Conservation (phyloP, 2,329 filamentous ascomycete species). For the Incumbomyces delicatus region DNA sequence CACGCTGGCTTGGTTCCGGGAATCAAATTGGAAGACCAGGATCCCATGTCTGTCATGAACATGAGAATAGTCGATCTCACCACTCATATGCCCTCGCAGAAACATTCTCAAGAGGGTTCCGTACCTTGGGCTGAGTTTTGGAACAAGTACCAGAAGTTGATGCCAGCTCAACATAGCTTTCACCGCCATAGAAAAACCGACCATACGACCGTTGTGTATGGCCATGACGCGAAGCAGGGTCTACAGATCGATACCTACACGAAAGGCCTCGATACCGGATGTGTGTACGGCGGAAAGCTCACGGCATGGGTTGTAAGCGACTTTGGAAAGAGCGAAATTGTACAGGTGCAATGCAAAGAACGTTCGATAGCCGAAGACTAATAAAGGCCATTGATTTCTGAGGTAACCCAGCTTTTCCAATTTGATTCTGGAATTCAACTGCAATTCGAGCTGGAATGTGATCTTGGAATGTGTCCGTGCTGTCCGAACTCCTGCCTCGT, state of each 20-base stretch:
- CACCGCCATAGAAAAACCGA: slow-evolving; percentile 5
- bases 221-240: slow-evolving; percentile 70
- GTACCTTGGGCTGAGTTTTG: slow-evolving; percentile 58
- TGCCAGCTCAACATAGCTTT: slow-evolving; percentile 14
- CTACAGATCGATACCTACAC: slow-evolving; percentile 60
- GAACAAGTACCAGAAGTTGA: slow-evolving; percentile 37
- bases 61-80: slow-evolving; percentile 69
- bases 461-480: too few relatives aligned
- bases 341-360: slow-evolving; percentile 35
- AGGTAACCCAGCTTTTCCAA: background rate
- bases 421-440: too few relatives aligned
- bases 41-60: slow-evolving; percentile 80
- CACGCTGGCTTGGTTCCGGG: slow-evolving; percentile 80
- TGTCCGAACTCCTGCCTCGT: too few relatives aligned
- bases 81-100: slow-evolving; percentile 43
- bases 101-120: slow-evolving; percentile 41
- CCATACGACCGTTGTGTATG: slow-evolving; percentile 67
- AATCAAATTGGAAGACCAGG: slow-evolving; percentile 57
- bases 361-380: slow-evolving; percentile 10
- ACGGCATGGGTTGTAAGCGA: slow-evolving; percentile 67
- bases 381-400: slow-evolving; percentile 11
- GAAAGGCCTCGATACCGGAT: slow-evolving; percentile 77
- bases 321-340: slow-evolving; percentile 32
- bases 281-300: slow-evolving; percentile 64
- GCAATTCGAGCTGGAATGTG: too few relatives aligned